Conservation (phyloP, 805 yeast genomes). For the Geotrichum ghanense region DNA sequence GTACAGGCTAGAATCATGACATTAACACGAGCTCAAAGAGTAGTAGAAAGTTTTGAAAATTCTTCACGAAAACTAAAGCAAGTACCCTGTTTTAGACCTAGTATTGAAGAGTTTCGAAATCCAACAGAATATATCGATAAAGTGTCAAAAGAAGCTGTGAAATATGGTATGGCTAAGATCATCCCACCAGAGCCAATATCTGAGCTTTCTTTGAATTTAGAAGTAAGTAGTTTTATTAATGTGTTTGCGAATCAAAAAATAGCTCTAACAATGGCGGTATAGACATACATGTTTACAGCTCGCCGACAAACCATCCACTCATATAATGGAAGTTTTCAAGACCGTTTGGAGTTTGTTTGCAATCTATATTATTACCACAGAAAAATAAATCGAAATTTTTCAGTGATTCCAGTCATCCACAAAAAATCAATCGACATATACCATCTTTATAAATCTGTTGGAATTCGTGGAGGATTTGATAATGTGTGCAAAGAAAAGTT, state of each 20-base stretch:
- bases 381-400: conserved; percentile 19
- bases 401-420: conserved; percentile 54
- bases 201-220: conserved; percentile 31
- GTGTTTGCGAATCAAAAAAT: neutral
- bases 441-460: conserved; percentile 45
- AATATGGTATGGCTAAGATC: conserved; percentile 61
- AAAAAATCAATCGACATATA: conserved; percentile 55
- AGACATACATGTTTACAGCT: conserved; percentile 35
- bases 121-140: conserved; percentile 1
- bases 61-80: neutral
- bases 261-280: neutral
- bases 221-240: conserved; percentile 24
- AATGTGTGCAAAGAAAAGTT: conserved; percentile 51
- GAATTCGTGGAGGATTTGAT: conserved; percentile 54
- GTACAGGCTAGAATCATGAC: neutral
- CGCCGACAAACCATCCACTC: conserved; percentile 38
- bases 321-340: conserved; percentile 29
- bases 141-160: neutral
- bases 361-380: conserved; percentile 35
- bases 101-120: neutral
- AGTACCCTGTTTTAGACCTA: neutral
- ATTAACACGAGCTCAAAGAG: neutral
- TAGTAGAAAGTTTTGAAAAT: neutral
- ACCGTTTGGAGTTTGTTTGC: conserved; percentile 37
- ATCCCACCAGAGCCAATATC: conserved; percentile 41